phyloP scores from a whole-genome alignment of 208 protist genomes.

The Phytomonas sp. region DNA sequence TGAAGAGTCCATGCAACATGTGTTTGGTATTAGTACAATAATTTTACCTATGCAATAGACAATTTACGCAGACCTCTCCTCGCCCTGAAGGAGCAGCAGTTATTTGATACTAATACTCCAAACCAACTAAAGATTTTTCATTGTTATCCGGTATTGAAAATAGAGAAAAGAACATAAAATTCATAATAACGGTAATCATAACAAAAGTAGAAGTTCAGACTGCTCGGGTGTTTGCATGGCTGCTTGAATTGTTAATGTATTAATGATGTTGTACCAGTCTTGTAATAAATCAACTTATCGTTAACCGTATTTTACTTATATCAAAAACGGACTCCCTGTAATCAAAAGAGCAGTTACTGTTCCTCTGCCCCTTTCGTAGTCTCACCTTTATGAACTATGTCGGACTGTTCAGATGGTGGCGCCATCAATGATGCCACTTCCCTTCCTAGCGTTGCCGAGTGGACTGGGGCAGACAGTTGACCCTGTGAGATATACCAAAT shows the following conservation, averaged over 20 bases:
- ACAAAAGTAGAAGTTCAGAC: background rate
- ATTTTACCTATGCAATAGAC: background rate
- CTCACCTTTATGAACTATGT: background rate
- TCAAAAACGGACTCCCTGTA: background rate
- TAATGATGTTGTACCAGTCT: background rate
- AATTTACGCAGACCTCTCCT: background rate
- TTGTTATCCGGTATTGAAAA: background rate
- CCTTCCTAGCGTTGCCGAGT: background rate
- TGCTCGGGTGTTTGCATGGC: background rate
- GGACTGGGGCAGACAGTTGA: background rate
- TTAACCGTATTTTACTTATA: background rate
- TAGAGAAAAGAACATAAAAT: background rate
- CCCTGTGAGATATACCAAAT: slow-evolving; percentile 54
- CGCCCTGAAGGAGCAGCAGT: background rate
- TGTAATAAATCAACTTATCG: background rate
- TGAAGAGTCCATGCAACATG: background rate
- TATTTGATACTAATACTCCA: background rate
- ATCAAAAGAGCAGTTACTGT: background rate
- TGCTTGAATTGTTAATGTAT: background rate
- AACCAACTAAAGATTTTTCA: background rate
- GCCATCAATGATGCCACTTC: background rate
- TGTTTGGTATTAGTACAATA: background rate
- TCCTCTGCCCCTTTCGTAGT: background rate
- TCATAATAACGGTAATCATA: background rate
- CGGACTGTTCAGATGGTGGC: background rate